Evolutionary conservation across 306 rosid species (phyloP).

Genomic region (Pyrus bretschneideri): DNA sequence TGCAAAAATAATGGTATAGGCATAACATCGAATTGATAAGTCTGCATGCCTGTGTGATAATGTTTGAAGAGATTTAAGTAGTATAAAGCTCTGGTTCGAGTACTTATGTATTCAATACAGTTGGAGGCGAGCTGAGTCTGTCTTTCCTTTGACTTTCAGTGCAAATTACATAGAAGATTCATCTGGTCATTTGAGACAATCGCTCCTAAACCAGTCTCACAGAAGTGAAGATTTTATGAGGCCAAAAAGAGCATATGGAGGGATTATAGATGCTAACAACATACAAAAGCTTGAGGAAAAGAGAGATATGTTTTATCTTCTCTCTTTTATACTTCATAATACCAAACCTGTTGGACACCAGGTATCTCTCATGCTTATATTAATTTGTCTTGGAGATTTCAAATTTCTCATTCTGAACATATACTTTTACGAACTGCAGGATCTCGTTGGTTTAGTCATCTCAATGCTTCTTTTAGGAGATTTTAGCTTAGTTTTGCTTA

Average conservation of each 20-base stretch:
- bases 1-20: neutral
- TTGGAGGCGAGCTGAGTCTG: neutral
- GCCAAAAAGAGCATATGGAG: constrained; percentile 49
- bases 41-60: neutral
- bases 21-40: neutral
- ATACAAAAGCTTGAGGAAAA: constrained; percentile 73
- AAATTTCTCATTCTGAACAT: constrained; percentile 1
- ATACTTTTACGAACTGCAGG: constrained; percentile 51
- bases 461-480: constrained; percentile 97
- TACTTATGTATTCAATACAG: neutral
- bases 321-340: constrained; percentile 81
- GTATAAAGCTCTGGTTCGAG: neutral
- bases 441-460: constrained; percentile 96
- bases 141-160: constrained; percentile 28
- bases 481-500: constrained; percentile 96
- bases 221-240: constrained; percentile 41
- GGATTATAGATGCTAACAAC: constrained; percentile 56
- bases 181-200: constrained; percentile 31
- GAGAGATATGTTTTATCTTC: constrained; percentile 79
- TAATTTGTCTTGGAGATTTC: neutral
- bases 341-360: constrained; percentile 98
- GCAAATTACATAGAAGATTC: constrained; percentile 35
- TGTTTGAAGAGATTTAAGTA: neutral
- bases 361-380: constrained; percentile 40
- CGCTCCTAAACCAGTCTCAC: constrained; percentile 29